Percentiles rank a stretch among this genome's conserved stretches.
These are phyloP conservation scores for Guadua angustifolia DNA, from an alignment of 176 grass and related monocot species.

Conservation along the genomic window DNA sequence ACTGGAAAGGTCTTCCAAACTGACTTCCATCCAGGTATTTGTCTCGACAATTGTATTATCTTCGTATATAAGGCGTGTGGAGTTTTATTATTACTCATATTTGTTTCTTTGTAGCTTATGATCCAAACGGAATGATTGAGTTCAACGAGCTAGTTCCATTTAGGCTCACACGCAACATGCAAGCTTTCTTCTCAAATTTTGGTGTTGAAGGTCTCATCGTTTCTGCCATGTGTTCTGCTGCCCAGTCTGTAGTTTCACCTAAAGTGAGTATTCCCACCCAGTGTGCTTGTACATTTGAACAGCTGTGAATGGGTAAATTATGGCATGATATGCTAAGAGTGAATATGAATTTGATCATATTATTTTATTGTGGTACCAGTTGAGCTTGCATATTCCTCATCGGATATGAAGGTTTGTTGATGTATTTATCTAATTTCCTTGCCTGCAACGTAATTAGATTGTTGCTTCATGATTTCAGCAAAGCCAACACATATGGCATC, in stretches of 20 bases:
- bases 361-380: neutral
- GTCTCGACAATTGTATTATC: neutral
- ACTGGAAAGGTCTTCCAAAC: conserved; percentile 98
- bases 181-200: conserved; percentile 98
- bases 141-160: conserved; percentile 97
- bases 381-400: conserved; percentile 10
- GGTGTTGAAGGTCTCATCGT: conserved; percentile 94
- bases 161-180: conserved; percentile 94
- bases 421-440: conserved; percentile 19
- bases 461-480: conserved; percentile 63
- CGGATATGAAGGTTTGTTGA: neutral
- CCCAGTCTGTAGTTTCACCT: conserved; percentile 90
- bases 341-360: neutral
- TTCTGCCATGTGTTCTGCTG: conserved; percentile 95
- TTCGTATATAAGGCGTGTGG: neutral
- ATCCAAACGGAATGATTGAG: conserved; percentile 95
- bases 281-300: conserved; percentile 20
- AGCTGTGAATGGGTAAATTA: conserved; percentile 6
- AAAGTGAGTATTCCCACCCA: conserved; percentile 62
- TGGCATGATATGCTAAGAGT: conserved; percentile 18
- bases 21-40: conserved; percentile 97
- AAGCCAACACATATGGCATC: conserved; percentile 98
- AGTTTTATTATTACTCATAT: conserved; percentile 32
- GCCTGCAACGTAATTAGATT: conserved; percentile 32
- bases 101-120: conserved; percentile 77